Base-by-base conservation (phyloP, 2,329 filamentous ascomycete genomes). In the Ophiosphaerella narmari region DNA sequence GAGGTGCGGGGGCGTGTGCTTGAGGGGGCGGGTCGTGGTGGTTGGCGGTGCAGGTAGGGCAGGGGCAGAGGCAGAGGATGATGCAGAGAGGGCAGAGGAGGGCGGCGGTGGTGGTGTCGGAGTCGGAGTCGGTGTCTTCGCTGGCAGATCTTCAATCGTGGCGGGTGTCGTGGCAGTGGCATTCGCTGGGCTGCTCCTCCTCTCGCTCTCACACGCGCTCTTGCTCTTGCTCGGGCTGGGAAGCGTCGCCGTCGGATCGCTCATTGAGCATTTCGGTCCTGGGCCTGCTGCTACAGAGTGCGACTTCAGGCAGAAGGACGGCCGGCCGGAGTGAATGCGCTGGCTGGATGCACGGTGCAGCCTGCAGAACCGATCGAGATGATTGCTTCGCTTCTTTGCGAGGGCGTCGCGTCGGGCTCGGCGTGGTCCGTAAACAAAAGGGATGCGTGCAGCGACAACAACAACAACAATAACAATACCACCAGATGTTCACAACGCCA, bases 221-320 rank as follows among this genome's bases (percentile, higher is more conserved):
- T 40, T 24, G 16, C 16, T 24, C 24, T 14, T 38, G 34, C 35
- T 52, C 59, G 49, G 39, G 44, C 44, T 37, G 21, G 38, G 32
- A 47, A 46, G 35, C 47, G 55, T 54, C 57, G 54, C 49, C 59
- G 56, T 45, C 44, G 56, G 48, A 48, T 48, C 46, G 62, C 51
- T 63, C 62, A 65, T 65, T 55, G 62, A 55, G 57, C 62, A 65
- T 65, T 45, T 57, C 49, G 60, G 46, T 46, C 39, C 34, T 31
- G 26, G 26, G 26, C 26, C 26, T 29, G 50, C 56, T 29, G 26
- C 11, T 7, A 29, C 26, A 29, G 11, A 29, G 26, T 29, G 7
- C 11, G 46, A 47, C 50, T 55, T 47, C 56, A 56, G 59, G 59
- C 60, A 59, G 55, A 44, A 43, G 43, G 48, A 42, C 44, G 49